Percentiles rank a stretch among this genome's conserved stretches.
These are phyloP conservation scores for Teunomyces kruisii DNA, from an alignment of 805 yeast genomes.

Conservation along the genomic window DNA sequence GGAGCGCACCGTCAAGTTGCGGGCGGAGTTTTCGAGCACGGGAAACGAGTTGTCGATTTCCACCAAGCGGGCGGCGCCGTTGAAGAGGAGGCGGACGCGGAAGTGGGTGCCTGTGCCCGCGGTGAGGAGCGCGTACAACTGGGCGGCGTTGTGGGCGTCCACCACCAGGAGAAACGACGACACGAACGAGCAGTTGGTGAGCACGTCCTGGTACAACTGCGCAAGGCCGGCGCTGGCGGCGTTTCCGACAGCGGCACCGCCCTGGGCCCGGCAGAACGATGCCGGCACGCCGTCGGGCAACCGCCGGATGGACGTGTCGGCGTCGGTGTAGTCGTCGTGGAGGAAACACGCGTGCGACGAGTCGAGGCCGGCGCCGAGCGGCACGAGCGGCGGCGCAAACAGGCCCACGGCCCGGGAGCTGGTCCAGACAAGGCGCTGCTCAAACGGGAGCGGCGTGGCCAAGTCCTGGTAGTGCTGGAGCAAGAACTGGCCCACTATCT, in stretches of 20 bases:
- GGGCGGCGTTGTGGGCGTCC: constrained; percentile 23
- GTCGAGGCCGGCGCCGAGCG: constrained; percentile 10
- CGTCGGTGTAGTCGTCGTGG: not conserved
- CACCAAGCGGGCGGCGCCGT: constrained; percentile 53
- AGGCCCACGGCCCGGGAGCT: constrained; percentile 18
- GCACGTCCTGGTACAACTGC: constrained; percentile 45
- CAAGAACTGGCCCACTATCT: constrained; percentile 1
- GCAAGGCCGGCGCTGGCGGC: not conserved
- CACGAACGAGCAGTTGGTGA: constrained; percentile 76
- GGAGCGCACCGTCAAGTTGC: constrained; percentile 39
- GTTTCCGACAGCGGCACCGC: not conserved
- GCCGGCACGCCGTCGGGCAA: not conserved
- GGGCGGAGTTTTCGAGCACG: constrained; percentile 12
- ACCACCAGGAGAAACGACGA: constrained; percentile 60
- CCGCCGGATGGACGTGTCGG: not conserved
- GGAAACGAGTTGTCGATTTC: constrained; percentile 51
- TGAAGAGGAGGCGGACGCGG: constrained; percentile 45
- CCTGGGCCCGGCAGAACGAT: not conserved
- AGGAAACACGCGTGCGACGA: not conserved
- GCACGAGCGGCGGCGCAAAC: constrained; percentile 21
- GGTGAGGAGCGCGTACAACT: not conserved
- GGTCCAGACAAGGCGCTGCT: constrained; percentile 27
- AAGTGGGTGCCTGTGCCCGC: constrained; percentile 24
- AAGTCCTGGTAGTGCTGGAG: not conserved
- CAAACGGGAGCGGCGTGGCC: constrained; percentile 4